Evolutionary conservation across 2,329 filamentous ascomycete genomes (phyloP), one percentile per base, ranked within the genome.

Genomic region (Pseudonectria buxi): DNA sequence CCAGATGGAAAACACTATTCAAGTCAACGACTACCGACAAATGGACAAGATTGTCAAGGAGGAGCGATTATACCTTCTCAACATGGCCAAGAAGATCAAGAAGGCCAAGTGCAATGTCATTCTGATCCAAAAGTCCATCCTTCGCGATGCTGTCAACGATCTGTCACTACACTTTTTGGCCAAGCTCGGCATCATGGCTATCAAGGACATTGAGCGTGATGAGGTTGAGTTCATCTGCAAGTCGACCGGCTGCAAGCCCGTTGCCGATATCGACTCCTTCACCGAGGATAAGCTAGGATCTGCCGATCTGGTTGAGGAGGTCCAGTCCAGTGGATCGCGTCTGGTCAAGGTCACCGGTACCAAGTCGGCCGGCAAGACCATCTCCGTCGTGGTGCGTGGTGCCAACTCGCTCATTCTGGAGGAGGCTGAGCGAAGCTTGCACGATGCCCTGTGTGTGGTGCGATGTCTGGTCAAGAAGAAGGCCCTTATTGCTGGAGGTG

Each of bases 21-120:
- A 94, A 24, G 92, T 98, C 57, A 98, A 98, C 65, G 92, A 98
- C 71, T 98, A 98, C 75, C 79, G 92, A 58, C 92, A 98, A 64
- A 98, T 98, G 92, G 92, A 98, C 73, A 98, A 96, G 76, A 98
- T 98, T 49, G 78, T 98, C 53, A 98, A 98, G 70, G 92, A 98
- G 69, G 92, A 98, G 72, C 86, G 92, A 50, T 86, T 92, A 51
- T 98, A 98, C 67, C 78, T 98, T 46, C 77, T 98, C 40, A 96
- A 96, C 72, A 86, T 98, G 79, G 89, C 94, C 59, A 96, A 98
- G 78, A 98, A 96, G 76, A 98, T 98, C 66, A 95, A 96, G 71
- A 98, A 96, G 76, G 89, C 92, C 50, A 98, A 96, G 73, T 98
- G 92, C 71, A 98, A 98, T 56, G 92, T 98, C 28, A 80, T 96